These are phyloP conservation scores for Diphasiastrum complanatum DNA, from an alignment of 83 land plant genomes.

Conservation along the genomic window DNA sequence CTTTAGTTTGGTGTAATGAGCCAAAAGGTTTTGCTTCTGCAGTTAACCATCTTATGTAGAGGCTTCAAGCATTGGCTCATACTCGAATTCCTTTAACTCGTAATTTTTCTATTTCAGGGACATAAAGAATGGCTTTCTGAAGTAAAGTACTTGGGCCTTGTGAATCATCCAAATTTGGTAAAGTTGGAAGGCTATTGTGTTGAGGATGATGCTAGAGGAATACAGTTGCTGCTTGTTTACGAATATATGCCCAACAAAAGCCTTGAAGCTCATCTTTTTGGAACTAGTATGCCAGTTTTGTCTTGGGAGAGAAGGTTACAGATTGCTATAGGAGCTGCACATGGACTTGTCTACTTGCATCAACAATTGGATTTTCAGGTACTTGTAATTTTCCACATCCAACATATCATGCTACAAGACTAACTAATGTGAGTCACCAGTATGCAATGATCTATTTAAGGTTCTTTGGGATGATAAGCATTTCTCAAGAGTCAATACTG, in stretches of 20 bases:
- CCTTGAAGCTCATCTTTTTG: slow-evolving; percentile 51
- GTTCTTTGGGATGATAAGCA: too few relatives aligned
- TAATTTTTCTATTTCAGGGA: slow-evolving; percentile 28
- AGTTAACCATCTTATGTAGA: neutral
- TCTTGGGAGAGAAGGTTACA: slow-evolving; percentile 53
- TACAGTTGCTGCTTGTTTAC: slow-evolving; percentile 48
- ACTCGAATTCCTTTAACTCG: neutral
- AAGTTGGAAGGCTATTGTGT: slow-evolving; percentile 52
- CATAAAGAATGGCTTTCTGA: slow-evolving; percentile 60
- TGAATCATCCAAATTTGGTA: slow-evolving; percentile 55
- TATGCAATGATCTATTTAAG: too few relatives aligned
- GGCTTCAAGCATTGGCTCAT: neutral
- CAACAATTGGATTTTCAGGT: too few relatives aligned
- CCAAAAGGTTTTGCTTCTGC: neutral
- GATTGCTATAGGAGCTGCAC: slow-evolving; percentile 54
- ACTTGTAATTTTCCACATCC: too few relatives aligned
- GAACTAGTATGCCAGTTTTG: slow-evolving; percentile 23
- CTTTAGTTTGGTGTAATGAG: too few relatives aligned
- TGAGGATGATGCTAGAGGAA: slow-evolving; percentile 47
- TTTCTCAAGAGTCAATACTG: too few relatives aligned
- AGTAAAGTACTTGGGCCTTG: slow-evolving; percentile 46
- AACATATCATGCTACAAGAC: too few relatives aligned
- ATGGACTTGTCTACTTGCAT: slow-evolving; percentile 67
- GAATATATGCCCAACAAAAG: slow-evolving; percentile 50
- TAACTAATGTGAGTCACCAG: too few relatives aligned